Percentiles rank a stretch among this genome's conserved stretches.
These are phyloP conservation scores for Lactuca saligna DNA, from an alignment of 129 eudicot genomes.

Conservation along the genomic window DNA sequence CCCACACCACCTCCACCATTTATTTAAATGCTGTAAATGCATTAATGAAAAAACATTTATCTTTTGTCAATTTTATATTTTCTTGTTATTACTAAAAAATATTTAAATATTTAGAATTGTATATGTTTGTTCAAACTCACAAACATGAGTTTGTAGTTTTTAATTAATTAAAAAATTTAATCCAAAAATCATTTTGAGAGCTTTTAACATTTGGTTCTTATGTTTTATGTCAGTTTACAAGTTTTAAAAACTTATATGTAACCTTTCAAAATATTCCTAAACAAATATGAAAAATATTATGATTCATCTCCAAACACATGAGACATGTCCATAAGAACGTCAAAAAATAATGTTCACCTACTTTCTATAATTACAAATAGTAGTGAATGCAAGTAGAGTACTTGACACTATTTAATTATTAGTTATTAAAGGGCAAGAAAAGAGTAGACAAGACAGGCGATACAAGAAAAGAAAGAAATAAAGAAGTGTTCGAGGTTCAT, in stretches of 20 bases:
- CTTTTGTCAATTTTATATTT: not conserved
- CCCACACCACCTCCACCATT: constrained; percentile 12
- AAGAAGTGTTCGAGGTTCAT: constrained; percentile 29
- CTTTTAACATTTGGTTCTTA: too few species aligned
- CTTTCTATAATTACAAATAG: not conserved
- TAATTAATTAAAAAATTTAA: too few species aligned
- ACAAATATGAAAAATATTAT: too few species aligned
- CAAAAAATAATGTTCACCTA: not conserved
- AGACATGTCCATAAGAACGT: not conserved
- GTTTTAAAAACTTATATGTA: too few species aligned
- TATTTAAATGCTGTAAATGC: not conserved
- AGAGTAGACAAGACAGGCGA: constrained; percentile 38
- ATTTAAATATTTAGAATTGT: not conserved
- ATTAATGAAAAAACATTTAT: too few species aligned
- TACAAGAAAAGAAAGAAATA: constrained; percentile 18
- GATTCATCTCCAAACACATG: too few species aligned
- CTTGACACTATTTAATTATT: not conserved
- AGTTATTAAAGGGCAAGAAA: constrained; percentile 4
- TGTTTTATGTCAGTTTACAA: too few species aligned
- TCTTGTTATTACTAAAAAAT: not conserved
- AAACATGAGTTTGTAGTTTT: too few species aligned
- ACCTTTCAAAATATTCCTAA: too few species aligned
- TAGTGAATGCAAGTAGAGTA: not conserved
- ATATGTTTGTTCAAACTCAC: too few species aligned
- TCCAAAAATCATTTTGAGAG: too few species aligned